Evolutionary conservation across 805 yeast genomes (phyloP).

Genomic region (Tetrapisispora pingtungensis): DNA sequence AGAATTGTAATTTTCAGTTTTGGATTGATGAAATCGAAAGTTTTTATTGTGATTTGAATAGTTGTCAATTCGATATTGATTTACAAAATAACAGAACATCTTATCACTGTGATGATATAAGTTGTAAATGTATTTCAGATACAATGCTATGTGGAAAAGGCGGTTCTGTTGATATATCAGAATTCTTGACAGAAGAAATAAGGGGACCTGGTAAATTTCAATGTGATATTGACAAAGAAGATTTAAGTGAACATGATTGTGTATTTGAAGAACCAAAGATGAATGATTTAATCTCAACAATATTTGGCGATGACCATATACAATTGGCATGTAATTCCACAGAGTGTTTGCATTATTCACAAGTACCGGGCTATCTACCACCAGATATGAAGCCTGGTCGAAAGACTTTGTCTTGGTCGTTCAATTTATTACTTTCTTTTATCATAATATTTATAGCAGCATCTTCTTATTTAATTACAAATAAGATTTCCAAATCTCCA

Average conservation of each 20-base stretch:
- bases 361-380: conserved; percentile 77
- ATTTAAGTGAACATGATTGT: conserved; percentile 40
- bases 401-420: conserved; percentile 22
- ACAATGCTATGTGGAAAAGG: conserved; percentile 88
- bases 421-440: conserved; percentile 35
- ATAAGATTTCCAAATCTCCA: conserved; percentile 50
- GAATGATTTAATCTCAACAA: conserved; percentile 82
- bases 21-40: conserved; percentile 91
- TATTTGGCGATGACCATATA: conserved; percentile 91
- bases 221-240: conserved; percentile 48
- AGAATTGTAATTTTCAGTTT: conserved; percentile 78
- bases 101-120: conserved; percentile 65
- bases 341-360: conserved; percentile 87
- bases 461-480: conserved; percentile 24
- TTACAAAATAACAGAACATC: conserved; percentile 53
- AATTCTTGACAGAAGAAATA: conserved; percentile 81
- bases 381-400: conserved; percentile 36
- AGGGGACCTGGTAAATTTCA: conserved; percentile 87
- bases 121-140: conserved; percentile 88
- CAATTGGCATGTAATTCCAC: conserved; percentile 73
- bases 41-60: conserved; percentile 73
- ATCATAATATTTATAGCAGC: conserved; percentile 34
- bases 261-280: conserved; percentile 88
- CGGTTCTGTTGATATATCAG: conserved; percentile 91
- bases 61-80: conserved; percentile 65